These are phyloP conservation scores for Aspergillus floridensis DNA, from an alignment of 2,329 filamentous ascomycete genomes.

Conservation along the genomic window DNA sequence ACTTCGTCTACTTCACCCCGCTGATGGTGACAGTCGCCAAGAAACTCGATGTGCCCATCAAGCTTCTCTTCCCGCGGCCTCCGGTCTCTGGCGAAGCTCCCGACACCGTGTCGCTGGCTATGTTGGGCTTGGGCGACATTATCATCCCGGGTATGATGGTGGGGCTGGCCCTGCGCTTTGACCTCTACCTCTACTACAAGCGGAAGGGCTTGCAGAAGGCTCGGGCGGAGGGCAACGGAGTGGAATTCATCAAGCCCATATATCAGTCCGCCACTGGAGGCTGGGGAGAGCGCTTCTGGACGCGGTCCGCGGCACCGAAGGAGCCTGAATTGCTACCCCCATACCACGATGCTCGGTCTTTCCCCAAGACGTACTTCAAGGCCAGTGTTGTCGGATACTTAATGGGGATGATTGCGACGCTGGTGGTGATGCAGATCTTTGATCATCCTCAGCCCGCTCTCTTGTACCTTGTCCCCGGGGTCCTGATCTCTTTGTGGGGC, in stretches of 20 bases:
- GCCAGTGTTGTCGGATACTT: conserved; percentile 75
- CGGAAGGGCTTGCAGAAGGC: conserved; percentile 54
- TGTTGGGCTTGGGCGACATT: conserved; percentile 93
- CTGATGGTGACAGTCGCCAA: conserved; percentile 68
- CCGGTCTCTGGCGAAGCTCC: conserved; percentile 46
- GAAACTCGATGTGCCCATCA: conserved; percentile 86
- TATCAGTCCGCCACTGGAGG: conserved; percentile 61
- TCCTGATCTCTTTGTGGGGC: conserved; percentile 71
- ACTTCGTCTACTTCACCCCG: conserved; percentile 58
- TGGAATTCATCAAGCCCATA: conserved; percentile 30
- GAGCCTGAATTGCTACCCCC: conserved; percentile 32
- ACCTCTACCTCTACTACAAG: conserved; percentile 80
- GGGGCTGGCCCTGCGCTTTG: conserved; percentile 82
- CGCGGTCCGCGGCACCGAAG: conserved; percentile 35
- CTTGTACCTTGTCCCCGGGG: conserved; percentile 85
- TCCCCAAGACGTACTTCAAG: conserved; percentile 82
- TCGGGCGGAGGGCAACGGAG: conserved; percentile 20
- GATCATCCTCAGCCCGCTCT: conserved; percentile 85
- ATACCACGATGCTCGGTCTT: conserved; percentile 48
- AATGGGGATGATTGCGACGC: conserved; percentile 71
- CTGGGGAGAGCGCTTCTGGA: conserved; percentile 87
- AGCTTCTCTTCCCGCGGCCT: conserved; percentile 77
- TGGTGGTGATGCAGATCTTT: conserved; percentile 73
- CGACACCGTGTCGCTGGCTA: conserved; percentile 53
- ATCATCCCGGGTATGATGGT: conserved; percentile 90